phyloP scores from a whole-genome alignment of 148 eudicot genomes.

The Vaccinium corymbosum region DNA sequence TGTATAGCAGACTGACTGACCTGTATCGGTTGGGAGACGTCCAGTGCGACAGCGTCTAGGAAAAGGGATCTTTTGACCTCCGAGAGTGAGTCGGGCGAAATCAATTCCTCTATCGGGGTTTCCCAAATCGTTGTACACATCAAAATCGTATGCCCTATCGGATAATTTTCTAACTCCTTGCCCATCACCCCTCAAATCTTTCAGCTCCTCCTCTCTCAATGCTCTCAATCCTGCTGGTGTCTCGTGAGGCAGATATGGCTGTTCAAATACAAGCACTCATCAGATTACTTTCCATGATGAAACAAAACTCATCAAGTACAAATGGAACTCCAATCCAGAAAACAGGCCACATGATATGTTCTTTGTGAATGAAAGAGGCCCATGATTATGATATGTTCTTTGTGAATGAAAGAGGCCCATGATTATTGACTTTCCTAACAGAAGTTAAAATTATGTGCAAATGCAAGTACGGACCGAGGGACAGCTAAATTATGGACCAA shows the following conservation, averaged over 20 bases:
- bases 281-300: neutral
- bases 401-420: neutral
- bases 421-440: neutral
- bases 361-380: neutral
- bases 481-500: no score
- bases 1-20: constrained; percentile 30
- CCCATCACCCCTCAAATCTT: constrained; percentile 77
- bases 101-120: constrained; percentile 73
- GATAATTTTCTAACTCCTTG: constrained; percentile 63
- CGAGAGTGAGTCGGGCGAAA: constrained; percentile 60
- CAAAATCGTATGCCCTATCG: constrained; percentile 73
- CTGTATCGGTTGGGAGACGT: constrained; percentile 69
- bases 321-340: no score
- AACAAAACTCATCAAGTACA: neutral
- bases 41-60: constrained; percentile 95
- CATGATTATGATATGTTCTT: neutral
- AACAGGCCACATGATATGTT: neutral
- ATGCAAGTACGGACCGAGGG: no score
- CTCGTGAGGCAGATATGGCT: constrained; percentile 88
- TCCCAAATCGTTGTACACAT: constrained; percentile 83
- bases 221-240: constrained; percentile 80
- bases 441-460: neutral
- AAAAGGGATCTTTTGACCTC: constrained; percentile 67
- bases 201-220: constrained; percentile 73
- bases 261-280: constrained; percentile 17